Base-by-base conservation (phyloP, 345 rosid species). In the Cardamine chenopodiifolia region DNA sequence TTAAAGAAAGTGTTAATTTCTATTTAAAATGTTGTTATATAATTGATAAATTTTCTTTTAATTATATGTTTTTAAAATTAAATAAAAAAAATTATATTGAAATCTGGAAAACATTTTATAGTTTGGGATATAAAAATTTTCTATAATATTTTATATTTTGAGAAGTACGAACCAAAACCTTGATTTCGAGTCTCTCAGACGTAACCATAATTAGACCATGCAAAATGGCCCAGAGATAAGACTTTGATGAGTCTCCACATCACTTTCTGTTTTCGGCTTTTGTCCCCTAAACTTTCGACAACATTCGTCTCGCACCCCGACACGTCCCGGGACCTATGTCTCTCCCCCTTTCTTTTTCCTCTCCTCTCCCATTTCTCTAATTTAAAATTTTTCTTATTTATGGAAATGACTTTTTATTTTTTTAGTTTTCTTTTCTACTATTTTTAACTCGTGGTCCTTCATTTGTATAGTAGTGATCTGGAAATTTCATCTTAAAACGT, bases 311-410 rank as follows among this genome's bases (percentile, higher is more conserved):
- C 88, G 60, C 78, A 82, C 83, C 70, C 90, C 83, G 83, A 84
- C 92, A 87, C 14, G 76, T 55, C 76, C 62, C 70, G 87, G 92
- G 90, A 89, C 88, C 90, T 65, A 31, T 84, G 89, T 86, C 89
- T 84, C 67, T 35, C 37, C 58, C 56, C 66, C n/a, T 60, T 9
- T 45, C 57, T 22, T 45, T 32, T 56, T 73, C 53, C 59, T 61
- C 60, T 26, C 28, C 67, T 58, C 58, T 48, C 73, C 72, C 65
- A 64, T 58, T 55, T 64, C 34, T 72, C 56, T 72, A 61, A 39
- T 35, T 70, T 8, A 52, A 23, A 26, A 48, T 37, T 23, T 69
- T 62, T 53, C 73, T 67, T 67, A 40, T 61, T 53, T 26, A 31
- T 54, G 47, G 40, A 14, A 6, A 23, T 44, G 56, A 68, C 70